These are phyloP conservation scores for Alternaria arbusti DNA, from an alignment of 2,329 filamentous ascomycete genomes.

Conservation along the genomic window DNA sequence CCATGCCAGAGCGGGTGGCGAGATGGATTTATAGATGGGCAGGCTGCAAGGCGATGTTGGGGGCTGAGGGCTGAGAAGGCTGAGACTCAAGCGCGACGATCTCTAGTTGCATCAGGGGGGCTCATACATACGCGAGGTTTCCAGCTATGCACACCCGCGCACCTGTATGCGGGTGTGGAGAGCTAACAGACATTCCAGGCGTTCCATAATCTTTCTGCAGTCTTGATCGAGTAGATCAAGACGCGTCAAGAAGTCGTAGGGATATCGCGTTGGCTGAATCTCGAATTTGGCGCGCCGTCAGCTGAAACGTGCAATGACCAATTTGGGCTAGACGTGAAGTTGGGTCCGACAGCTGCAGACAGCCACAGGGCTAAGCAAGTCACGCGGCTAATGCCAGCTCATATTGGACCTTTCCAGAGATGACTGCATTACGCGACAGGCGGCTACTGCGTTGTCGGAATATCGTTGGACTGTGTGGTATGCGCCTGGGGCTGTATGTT, in stretches of 20 bases:
- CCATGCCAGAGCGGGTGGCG: not conserved
- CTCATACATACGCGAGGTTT: not conserved
- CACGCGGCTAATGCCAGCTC: not conserved
- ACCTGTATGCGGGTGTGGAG: not conserved
- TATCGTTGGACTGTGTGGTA: not conserved
- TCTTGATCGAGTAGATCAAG: not conserved
- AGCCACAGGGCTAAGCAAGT: not conserved
- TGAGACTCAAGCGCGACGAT: conserved; percentile 9
- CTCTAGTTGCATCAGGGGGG: not conserved
- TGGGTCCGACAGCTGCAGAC: not conserved
- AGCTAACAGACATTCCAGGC: not conserved
- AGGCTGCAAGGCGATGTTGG: not conserved
- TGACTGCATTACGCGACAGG: not conserved
- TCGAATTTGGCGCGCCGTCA: not conserved
- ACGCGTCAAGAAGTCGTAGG: not conserved
- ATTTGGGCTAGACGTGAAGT: conserved; percentile 1
- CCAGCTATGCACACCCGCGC: not conserved
- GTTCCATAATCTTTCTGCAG: not conserved
- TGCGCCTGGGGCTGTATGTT: not conserved
- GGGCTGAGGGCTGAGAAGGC: conserved; percentile 9
- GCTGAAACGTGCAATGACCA: conserved; percentile 8
- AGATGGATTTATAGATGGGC: conserved; percentile 4
- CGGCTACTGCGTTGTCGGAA: not conserved
- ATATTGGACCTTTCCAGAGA: not conserved
- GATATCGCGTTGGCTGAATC: not conserved